Base-by-base conservation (phyloP, 768 basidiomycete species). In the Scleroderma citrinum region DNA sequence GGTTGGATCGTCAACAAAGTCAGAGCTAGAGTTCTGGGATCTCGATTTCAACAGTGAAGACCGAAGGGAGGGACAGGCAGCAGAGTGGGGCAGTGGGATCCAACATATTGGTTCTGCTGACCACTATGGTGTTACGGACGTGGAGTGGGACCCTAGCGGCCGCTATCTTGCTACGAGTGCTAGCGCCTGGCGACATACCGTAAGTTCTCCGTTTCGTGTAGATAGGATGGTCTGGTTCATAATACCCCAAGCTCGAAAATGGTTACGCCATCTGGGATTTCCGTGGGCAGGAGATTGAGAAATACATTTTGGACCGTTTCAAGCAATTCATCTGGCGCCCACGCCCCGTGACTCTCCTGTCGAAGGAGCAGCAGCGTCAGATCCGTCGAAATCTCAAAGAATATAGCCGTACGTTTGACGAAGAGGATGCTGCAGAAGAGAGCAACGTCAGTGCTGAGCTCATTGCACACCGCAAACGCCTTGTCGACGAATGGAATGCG, bases 261-360 rank as follows among this genome's bases (percentile, higher is more conserved):
- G 96, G 96, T 31, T 99, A 83, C 63, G 86, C 86, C 10, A 82
- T 99, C 56, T 98, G 94, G 92, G 94, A 98, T 70, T 97, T 96
- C 80, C 87, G 87, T 46, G 96, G 95, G n/a, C 86, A 91, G 66
- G 91, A 95, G 65, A 75, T 93, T n/a, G 78, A 87, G 64, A 88
- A 90, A 64, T 83, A 85, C 44, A 82, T 92, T 50, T 74, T 87
- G 54, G 96, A 98, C 64, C 82, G 87, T 49, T 98, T 99, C 81
- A 99, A 99, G 74, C 96, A 99, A 68, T 92, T 98, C 70, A 80
- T 97, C 53, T 99, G 95, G 95, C 85, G 96, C 31, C 94, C 95
- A 21, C 85, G 96, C n/a, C 92, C 96, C 4, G 80, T 83, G 11
- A 87, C 90, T 3, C 71, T 98, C 44, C 76, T 99, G 49, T 76